Evolutionary conservation across 371 early-diverging fungal species (phyloP), one percentile per base, ranked within the genome.

Genomic region (Apophysomyces trapeziformis): DNA sequence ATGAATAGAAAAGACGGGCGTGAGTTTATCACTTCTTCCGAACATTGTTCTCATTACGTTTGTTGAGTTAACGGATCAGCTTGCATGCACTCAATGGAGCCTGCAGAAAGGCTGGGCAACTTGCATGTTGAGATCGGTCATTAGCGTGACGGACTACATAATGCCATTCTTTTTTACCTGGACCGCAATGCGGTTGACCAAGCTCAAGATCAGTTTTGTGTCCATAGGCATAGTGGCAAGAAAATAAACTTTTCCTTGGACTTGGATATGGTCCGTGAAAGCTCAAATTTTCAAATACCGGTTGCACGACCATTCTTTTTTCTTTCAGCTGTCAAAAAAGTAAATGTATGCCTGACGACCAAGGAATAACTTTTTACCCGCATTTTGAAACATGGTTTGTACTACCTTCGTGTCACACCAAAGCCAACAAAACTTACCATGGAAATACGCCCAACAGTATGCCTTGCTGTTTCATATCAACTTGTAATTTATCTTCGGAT

Each of bases 161-260:
- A 58, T 57, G 8, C 57, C 32, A 60, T 47, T 57, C 18, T 7
- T 57, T 58, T 26, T 67, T 69, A 75, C 75, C 62, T 67, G 71
- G 43, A 75, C 63, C 61, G 69, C 65, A 59, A 75, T 71, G 37
- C 75, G 75, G 45, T 75, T 75, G 64, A 75, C 75, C 65, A 75
- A 69, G 64, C 75, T 71, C 60, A 69, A 66, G 43, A 75, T 75
- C 69, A 75, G 75, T 58, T 75, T 75, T 58, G 75, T 75, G 46
- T 75, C 75, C 64, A 72, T 63, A 62, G 72, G 69, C 75, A 75
- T 65, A 36, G 18, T 26, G 4, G 54, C 54, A 21, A 50, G n/a
- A 21, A 26, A 50, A 50, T 26, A 26, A 18, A 16, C 38, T 45
- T 13, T 45, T 13, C 16, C 13, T 13, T 13, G 13, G 46, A 6